Evolutionary conservation across 768 basidiomycete genomes (phyloP).

Genomic region (Cystobasidium onofrii): DNA sequence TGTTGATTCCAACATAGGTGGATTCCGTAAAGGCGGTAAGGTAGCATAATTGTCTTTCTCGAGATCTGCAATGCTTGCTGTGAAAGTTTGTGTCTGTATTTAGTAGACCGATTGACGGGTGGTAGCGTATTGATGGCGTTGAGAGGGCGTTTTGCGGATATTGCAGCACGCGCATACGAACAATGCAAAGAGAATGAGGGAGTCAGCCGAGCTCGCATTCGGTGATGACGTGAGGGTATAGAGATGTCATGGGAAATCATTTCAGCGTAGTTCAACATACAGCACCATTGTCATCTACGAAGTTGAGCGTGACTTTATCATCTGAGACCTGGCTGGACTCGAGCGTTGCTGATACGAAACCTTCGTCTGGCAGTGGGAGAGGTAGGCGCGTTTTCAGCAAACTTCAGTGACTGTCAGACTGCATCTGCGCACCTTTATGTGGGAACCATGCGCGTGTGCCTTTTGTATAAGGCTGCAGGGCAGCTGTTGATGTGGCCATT

Average conservation of each 20-base stretch:
- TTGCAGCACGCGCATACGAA: constrained; percentile 10
- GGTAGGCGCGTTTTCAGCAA: background rate
- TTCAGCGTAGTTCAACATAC: constrained; percentile 48
- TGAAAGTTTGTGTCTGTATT: constrained; percentile 64
- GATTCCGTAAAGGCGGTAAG: constrained; percentile 88
- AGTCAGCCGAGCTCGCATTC: too few species aligned
- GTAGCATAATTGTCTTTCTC: constrained; percentile 52
- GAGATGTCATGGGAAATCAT: background rate
- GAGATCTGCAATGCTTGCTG: constrained; percentile 70
- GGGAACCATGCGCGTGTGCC: constrained; percentile 55
- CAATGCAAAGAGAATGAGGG: too few species aligned
- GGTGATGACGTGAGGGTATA: background rate
- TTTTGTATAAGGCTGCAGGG: constrained; percentile 27
- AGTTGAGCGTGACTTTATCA: constrained; percentile 69
- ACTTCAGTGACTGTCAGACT: background rate
- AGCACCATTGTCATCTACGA: constrained; percentile 86
- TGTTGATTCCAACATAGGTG: constrained; percentile 87
- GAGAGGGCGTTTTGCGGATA: constrained; percentile 4
- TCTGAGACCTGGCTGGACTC: constrained; percentile 54
- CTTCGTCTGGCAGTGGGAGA: constrained; percentile 68
- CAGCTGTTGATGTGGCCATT: background rate
- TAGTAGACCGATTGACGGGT: background rate
- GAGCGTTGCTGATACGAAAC: constrained; percentile 88
- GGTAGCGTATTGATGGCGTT: constrained; percentile 20
- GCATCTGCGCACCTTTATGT: constrained; percentile 47